These are phyloP conservation scores for Kodamaea derodonti DNA, from an alignment of 1,139 yeast genomes.

Conservation along the genomic window DNA sequence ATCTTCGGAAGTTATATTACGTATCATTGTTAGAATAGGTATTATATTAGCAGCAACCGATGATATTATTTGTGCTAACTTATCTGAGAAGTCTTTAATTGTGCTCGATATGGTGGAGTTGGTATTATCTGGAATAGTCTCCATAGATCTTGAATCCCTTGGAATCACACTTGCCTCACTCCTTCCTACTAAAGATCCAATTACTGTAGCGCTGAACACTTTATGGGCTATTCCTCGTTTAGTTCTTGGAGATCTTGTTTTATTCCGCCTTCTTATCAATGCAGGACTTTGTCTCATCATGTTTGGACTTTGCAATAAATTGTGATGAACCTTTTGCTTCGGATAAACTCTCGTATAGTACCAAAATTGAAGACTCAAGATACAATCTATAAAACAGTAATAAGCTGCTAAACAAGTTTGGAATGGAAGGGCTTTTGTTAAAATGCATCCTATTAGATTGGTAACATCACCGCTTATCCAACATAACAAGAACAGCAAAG, in stretches of 20 bases:
- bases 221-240: constrained; percentile 7
- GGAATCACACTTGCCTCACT: neutral
- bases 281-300: constrained; percentile 10
- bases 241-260: constrained; percentile 1
- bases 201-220: constrained; percentile 12
- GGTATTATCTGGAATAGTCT: neutral
- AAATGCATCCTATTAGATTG: constrained; percentile 20
- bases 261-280: neutral
- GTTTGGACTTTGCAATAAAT: constrained; percentile 16
- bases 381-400: constrained; percentile 23
- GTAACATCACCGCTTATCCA: constrained; percentile 25
- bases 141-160: too few species aligned
- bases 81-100: neutral
- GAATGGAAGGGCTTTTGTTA: constrained; percentile 24
- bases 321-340: constrained; percentile 14
- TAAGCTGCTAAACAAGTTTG: constrained; percentile 23
- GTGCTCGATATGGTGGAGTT: neutral
- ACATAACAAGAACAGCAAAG: constrained; percentile 18
- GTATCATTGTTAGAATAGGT: neutral
- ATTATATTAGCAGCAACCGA: neutral
- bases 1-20: constrained; percentile 5
- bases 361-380: constrained; percentile 22
- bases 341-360: constrained; percentile 23
- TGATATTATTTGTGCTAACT: neutral
- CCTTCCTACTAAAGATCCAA: constrained; percentile 8